These are phyloP conservation scores for Actinomortierella ambigua DNA, from an alignment of 371 early-diverging fungal genomes.

Conservation along the genomic window DNA sequence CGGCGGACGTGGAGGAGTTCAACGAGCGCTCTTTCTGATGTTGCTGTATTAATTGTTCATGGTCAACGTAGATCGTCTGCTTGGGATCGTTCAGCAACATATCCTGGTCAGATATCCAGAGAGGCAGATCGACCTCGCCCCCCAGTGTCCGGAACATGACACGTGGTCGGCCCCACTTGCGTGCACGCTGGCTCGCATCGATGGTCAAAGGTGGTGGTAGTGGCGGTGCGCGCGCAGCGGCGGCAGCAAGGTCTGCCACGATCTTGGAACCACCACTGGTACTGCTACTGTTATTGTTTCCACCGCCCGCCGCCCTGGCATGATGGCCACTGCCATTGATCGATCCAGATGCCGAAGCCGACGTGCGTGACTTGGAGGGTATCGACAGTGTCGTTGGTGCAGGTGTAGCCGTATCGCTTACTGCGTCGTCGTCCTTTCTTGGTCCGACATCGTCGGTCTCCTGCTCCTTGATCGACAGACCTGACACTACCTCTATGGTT, in stretches of 20 bases:
- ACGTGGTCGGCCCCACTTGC: constrained; percentile 25
- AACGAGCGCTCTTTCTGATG: not conserved
- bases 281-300: not conserved
- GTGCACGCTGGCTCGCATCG: constrained; percentile 23
- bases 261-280: constrained; percentile 1
- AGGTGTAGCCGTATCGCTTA: not conserved
- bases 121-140: constrained; percentile 18
- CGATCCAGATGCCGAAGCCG: too few species aligned
- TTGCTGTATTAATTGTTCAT: constrained; percentile 15
- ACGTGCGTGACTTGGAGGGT: too few species aligned
- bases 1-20: constrained; percentile 9
- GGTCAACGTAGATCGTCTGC: too few species aligned
- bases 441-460: too few species aligned
- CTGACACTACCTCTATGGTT: too few species aligned
- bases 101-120: constrained; percentile 40
- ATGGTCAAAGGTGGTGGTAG: constrained; percentile 19
- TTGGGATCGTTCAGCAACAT: constrained; percentile 40
- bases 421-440: too few species aligned
- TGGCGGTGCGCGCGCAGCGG: not conserved
- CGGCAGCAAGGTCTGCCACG: constrained; percentile 10
- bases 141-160: constrained; percentile 23
- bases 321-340: too few species aligned
- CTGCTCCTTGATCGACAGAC: too few species aligned
- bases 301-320: too few species aligned
- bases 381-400: not conserved